Evolutionary conservation across 2,329 filamentous ascomycete genomes (phyloP).

Genomic region (Xylariaceae sp.): DNA sequence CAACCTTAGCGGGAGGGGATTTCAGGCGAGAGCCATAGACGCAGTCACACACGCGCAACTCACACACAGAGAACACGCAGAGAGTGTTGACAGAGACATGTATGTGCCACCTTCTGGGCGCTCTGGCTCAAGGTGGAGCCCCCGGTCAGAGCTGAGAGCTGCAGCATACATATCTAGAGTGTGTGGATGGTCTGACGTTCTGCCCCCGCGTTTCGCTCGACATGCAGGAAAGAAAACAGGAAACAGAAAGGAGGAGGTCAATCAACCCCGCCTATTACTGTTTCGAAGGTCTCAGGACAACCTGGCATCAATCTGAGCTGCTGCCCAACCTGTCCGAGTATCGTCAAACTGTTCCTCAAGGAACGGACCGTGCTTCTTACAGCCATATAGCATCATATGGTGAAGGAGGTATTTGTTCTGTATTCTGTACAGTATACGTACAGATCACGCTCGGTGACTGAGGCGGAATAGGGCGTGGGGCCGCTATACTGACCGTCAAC

Average conservation of each 20-base stretch:
- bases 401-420: no score
- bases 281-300: neutral
- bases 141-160: neutral
- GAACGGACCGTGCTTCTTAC: no score
- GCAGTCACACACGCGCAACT: no score
- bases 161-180: neutral
- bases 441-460: no score
- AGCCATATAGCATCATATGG: no score
- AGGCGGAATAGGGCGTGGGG: no score
- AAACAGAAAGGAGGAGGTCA: neutral
- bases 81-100: neutral
- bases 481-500: no score
- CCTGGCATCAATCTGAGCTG: no score
- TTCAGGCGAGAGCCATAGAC: neutral
- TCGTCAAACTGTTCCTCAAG: no score
- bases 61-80: no score
- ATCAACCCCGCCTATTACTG: neutral
- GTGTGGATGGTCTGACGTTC: neutral
- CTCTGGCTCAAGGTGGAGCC: neutral
- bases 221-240: neutral
- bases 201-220: neutral
- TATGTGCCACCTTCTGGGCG: neutral
- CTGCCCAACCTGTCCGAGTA: no score
- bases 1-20: neutral
- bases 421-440: no score